Evolutionary conservation across 768 basidiomycete genomes (phyloP).

Genomic region (Dentipellis fragilis): DNA sequence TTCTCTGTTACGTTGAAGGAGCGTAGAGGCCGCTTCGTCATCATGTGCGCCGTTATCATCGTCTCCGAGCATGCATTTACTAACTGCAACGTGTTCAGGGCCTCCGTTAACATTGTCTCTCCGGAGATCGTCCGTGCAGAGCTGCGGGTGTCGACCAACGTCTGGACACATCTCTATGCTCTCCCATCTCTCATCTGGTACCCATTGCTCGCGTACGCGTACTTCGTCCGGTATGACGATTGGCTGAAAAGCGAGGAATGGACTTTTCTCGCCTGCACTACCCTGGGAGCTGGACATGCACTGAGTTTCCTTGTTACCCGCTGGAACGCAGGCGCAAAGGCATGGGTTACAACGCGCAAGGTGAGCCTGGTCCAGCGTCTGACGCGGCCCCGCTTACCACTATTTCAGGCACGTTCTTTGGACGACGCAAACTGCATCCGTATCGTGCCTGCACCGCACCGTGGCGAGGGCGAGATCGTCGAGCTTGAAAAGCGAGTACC

Average conservation of each 20-base stretch:
- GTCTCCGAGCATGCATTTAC: too few species aligned
- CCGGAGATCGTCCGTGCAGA: conserved; percentile 59
- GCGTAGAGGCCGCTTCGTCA: too few species aligned
- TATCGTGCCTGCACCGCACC: conserved; percentile 69
- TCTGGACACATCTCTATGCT: conserved; percentile 64
- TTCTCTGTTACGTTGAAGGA: too few species aligned
- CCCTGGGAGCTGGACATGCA: conserved; percentile 79
- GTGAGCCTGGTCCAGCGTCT: conserved; percentile 29
- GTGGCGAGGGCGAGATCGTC: conserved; percentile 87
- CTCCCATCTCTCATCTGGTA: conserved; percentile 74
- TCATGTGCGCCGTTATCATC: too few species aligned
- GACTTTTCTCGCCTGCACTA: conserved; percentile 89
- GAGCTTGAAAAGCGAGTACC: conserved; percentile 52
- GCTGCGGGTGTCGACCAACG: conserved; percentile 57
- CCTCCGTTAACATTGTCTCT: conserved; percentile 45
- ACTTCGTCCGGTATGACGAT: conserved; percentile 82
- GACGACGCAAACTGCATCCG: conserved; percentile 74
- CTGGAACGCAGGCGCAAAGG: conserved; percentile 76
- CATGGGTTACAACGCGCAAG: conserved; percentile 70
- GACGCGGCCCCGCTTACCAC: not conserved
- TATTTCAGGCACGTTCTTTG: conserved; percentile 44
- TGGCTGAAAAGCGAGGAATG: conserved; percentile 94
- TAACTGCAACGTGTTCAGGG: conserved; percentile 18
- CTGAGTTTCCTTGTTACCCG: conserved; percentile 85
- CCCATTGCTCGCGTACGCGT: conserved; percentile 81